Conservation (phyloP, 306 rosid species). For the Gynostemma pentaphyllum region DNA sequence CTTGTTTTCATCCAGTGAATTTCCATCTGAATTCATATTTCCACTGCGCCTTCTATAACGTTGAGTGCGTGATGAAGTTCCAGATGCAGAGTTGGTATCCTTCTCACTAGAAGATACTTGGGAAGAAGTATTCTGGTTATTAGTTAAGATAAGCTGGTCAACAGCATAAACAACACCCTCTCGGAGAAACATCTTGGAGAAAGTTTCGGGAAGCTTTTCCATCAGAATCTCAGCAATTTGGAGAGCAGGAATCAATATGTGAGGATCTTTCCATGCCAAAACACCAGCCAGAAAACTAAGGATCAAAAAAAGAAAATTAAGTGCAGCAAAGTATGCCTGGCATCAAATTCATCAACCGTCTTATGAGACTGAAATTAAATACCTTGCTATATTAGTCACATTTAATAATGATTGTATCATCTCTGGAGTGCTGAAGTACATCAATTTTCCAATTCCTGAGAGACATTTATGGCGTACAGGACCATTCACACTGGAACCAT, state of each 20-base stretch:
- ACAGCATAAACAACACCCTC: slow-evolving; percentile 97
- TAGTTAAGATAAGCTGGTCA: slow-evolving; percentile 66
- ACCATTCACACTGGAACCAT: slow-evolving; percentile 90
- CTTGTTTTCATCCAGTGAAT: slow-evolving; percentile 50
- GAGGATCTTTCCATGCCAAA: slow-evolving; percentile 89
- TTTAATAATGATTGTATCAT: slow-evolving; percentile 74
- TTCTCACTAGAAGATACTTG: slow-evolving; percentile 54
- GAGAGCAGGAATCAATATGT: slow-evolving; percentile 73
- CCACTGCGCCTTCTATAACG: slow-evolving; percentile 69
- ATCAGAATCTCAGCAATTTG: slow-evolving; percentile 91
- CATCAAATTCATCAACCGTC: too few species aligned
- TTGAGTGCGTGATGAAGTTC: slow-evolving; percentile 65
- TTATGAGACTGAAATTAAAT: slow-evolving; percentile 7
- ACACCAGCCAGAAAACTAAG: slow-evolving; percentile 82
- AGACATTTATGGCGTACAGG: slow-evolving; percentile 91
- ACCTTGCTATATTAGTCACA: slow-evolving; percentile 81
- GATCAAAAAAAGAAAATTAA: too few species aligned
- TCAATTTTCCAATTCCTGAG: slow-evolving; percentile 74
- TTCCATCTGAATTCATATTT: slow-evolving; percentile 53
- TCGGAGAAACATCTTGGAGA: slow-evolving; percentile 78
- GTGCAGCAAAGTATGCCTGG: too few species aligned
- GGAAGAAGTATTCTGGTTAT: slow-evolving; percentile 37
- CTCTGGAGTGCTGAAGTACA: slow-evolving; percentile 83
- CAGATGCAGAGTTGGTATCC: slow-evolving; percentile 52
- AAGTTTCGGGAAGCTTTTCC: slow-evolving; percentile 83